Percentiles rank a stretch among this genome's conserved stretches.
Conservation (phyloP, 257 asterid genomes). For the Scutellaria barbata region DNA sequence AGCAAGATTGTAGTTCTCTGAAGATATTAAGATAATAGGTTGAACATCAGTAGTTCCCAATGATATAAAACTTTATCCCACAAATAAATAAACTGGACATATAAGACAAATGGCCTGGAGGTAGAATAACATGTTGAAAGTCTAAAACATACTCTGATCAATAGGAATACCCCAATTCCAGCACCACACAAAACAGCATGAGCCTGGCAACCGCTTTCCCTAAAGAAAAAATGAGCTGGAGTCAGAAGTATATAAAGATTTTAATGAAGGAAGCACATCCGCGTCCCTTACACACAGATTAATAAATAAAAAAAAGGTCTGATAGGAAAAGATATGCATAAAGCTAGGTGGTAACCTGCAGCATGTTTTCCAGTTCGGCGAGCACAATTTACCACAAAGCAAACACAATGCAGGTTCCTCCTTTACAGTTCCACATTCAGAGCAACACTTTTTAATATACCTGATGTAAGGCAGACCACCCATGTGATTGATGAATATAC, state of each 20-base stretch:
- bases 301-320: background rate
- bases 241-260: constrained; percentile 32
- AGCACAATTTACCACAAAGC: constrained; percentile 92
- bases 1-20: constrained; percentile 92
- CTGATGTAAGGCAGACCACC: constrained; percentile 46
- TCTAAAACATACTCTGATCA: constrained; percentile 69
- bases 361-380: constrained; percentile 83
- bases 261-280: constrained; percentile 1
- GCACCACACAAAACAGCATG: constrained; percentile 93
- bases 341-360: constrained; percentile 71
- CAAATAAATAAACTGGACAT: constrained; percentile 16
- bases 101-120: constrained; percentile 20
- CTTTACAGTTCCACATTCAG: constrained; percentile 67
- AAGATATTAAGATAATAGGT: constrained; percentile 37
- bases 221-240: constrained; percentile 38
- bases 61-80: constrained; percentile 20
- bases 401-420: constrained; percentile 93
- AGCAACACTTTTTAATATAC: constrained; percentile 81
- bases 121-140: constrained; percentile 18
- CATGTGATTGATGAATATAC: constrained; percentile 27
- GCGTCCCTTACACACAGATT: background rate
- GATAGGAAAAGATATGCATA: constrained; percentile 19
- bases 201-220: constrained; percentile 78
- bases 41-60: constrained; percentile 21
- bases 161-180: constrained; percentile 91